Base-by-base conservation (phyloP, 2,329 filamentous ascomycete species). In the Metarhizium album region DNA sequence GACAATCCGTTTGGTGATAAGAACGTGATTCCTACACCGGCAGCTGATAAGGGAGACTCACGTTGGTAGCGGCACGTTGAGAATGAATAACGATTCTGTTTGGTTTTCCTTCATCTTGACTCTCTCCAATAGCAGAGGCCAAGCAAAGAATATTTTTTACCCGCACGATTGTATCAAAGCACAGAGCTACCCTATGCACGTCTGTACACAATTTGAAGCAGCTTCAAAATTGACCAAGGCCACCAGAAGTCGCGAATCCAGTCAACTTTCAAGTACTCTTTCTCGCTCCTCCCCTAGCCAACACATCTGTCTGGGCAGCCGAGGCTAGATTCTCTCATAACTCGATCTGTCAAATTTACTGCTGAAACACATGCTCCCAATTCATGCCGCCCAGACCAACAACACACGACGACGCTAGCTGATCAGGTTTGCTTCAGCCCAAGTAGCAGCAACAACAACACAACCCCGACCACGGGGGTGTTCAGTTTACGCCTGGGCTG, bases 1-100 rank as follows among this genome's bases (percentile, higher is more conserved):
- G 79, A 93, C 55, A 81, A 95, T 62, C 90, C 90, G 0, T 95
- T 95, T 65, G 87, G 86, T 3, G 89, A 95, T 64, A 79, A 79
- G 42, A 90, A 95, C 63, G 86, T 82, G 4, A 75, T 87, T 45
- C 62, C 66, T 13, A 67, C 66, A 33, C 65, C 65, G 6, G 54
- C 55, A 5, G 43, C 56, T 20, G 66, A 68, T 53, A 55, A 54
- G 47, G 59, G 52, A 2, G 60, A 66, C 53, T 64, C 65, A 4
- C 55, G 54, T 40, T 68, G 66, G 66, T 64, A 49, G 56, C 9
- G 20, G 22, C 11, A n/a, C 40, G 11, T 23, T 37, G 7, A 20
- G 1, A 3, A 13, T 18, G 27, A 33, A 46, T 31, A 40, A 35
- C 16, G 37, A 40, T 40, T 5, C 16, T n/a, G 11, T 40, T 37